Conservation (phyloP, 306 rosid genomes). For the Arachis hypogaea region DNA sequence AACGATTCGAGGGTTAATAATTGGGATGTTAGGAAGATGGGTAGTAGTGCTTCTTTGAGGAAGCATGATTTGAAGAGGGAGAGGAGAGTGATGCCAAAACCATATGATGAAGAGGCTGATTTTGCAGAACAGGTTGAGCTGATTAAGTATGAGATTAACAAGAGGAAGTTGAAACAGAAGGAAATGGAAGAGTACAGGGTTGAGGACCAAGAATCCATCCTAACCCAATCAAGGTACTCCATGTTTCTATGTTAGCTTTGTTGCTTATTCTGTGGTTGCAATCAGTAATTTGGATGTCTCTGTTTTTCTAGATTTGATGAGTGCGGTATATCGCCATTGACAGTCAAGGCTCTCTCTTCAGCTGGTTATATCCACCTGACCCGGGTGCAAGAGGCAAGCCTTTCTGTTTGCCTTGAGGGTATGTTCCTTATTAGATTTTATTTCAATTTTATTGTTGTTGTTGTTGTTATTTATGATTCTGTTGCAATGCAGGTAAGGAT, state of each 20-base stretch:
- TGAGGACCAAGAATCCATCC: constrained; percentile 51
- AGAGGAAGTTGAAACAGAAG: constrained; percentile 52
- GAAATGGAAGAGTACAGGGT: constrained; percentile 35
- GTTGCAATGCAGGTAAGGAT: constrained; percentile 67
- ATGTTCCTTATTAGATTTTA: constrained; percentile 34
- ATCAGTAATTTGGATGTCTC: constrained; percentile 29
- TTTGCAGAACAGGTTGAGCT: constrained; percentile 64
- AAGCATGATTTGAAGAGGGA: constrained; percentile 68
- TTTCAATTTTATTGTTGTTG: constrained; percentile 11
- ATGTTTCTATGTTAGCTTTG: neutral
- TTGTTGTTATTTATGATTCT: constrained; percentile 1
- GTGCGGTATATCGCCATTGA: constrained; percentile 76
- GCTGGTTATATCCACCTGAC: constrained; percentile 82
- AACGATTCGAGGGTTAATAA: neutral
- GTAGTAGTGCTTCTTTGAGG: constrained; percentile 82
- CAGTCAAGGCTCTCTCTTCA: constrained; percentile 75
- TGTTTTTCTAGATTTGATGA: constrained; percentile 71
- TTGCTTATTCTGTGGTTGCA: constrained; percentile 17
- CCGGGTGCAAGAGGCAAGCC: constrained; percentile 79
- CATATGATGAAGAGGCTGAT: constrained; percentile 50
- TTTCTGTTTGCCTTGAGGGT: constrained; percentile 81
- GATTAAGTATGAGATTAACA: constrained; percentile 60
- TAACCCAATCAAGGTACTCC: constrained; percentile 68
- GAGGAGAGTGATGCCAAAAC: constrained; percentile 58
- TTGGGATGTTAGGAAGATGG: constrained; percentile 40